These are phyloP conservation scores for Hanseniaspora mollemarum DNA, from an alignment of 805 yeast species.

Conservation along the genomic window DNA sequence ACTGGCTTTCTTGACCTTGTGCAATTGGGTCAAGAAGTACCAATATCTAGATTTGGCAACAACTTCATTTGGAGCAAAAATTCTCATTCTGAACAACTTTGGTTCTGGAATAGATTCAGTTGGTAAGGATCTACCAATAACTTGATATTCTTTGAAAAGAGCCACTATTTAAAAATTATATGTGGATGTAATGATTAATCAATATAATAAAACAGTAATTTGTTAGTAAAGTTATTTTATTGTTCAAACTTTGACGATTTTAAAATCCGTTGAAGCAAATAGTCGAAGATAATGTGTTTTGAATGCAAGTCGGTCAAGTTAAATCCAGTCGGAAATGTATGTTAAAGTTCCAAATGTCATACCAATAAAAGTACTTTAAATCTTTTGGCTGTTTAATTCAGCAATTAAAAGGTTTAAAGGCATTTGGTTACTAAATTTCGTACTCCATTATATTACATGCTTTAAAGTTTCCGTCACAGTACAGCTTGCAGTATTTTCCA, in stretches of 20 bases:
- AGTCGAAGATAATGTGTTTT: too few species aligned
- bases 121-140: constrained; percentile 99
- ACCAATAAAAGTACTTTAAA: too few species aligned
- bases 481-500: too few species aligned
- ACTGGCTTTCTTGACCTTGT: constrained; percentile 98
- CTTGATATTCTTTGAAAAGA: constrained; percentile 98
- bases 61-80: constrained; percentile 97
- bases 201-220: constrained; percentile 1
- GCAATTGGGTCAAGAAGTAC: constrained; percentile 98
- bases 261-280: neutral
- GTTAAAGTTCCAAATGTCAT: too few species aligned
- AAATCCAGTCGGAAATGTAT: too few species aligned
- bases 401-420: too few species aligned
- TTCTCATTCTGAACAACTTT: constrained; percentile 99
- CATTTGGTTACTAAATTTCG: too few species aligned
- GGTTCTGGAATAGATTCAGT: constrained; percentile 98
- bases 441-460: too few species aligned
- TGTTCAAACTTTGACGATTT: neutral
- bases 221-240: constrained; percentile 1
- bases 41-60: constrained; percentile 99
- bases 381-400: too few species aligned
- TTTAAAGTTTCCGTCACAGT: too few species aligned
- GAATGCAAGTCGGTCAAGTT: too few species aligned
- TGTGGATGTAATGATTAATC: constrained; percentile 15
- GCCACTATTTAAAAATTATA: constrained; percentile 56